Evolutionary conservation across 306 rosid genomes (phyloP), one percentile per base, ranked within the genome.

Genomic region (Luffa acutangula): DNA sequence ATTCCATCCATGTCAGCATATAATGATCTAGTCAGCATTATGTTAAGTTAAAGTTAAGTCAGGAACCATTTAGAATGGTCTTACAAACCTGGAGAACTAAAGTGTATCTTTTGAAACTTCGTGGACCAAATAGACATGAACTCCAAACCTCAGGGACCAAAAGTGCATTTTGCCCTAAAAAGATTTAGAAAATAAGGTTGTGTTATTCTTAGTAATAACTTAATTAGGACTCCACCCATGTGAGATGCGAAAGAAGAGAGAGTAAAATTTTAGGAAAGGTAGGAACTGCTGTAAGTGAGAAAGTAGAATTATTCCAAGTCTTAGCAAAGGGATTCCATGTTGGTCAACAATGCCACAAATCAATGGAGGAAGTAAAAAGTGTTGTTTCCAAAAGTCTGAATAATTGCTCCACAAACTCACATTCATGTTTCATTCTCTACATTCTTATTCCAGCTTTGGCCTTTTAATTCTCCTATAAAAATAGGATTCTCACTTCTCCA

Each of bases 361-460:
- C 54, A 71, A 9, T 71, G 76, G 56, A 45, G 76, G 76, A 71
- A 71, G 21, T 21, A 25, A 71, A 71, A 71, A 71, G 76, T 71
- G 52, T 41, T 69, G 52, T 39, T 12, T 42, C 41, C 36, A 12
- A 69, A 42, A 42, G 36, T 69, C 17, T 69, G 7, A 69, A 69
- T 69, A 9, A 43, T 62, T 11, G 3, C 18, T 54, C 36, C 53
- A 70, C 74, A 67, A 37, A 39, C 74, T 15, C 25, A 67, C 51
- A 39, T 41, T 41, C 7, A 41, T 37, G 69, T 67, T 67, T 67
- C 46, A 69, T 69, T 6, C 36, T 21, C 11, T 0, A 69, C 0
- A 42, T 42, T 69, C 75, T 42, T 42, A 12, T 6, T 66, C 14
- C 18, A 7, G 0, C 10, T 41, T 7, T 2, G 1, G 41, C 17